A percentile compares a stretch with the other conserved stretches of the same genome.
Conservation (phyloP, 352 stramenopile species). For the Pythium aristosporum region DNA sequence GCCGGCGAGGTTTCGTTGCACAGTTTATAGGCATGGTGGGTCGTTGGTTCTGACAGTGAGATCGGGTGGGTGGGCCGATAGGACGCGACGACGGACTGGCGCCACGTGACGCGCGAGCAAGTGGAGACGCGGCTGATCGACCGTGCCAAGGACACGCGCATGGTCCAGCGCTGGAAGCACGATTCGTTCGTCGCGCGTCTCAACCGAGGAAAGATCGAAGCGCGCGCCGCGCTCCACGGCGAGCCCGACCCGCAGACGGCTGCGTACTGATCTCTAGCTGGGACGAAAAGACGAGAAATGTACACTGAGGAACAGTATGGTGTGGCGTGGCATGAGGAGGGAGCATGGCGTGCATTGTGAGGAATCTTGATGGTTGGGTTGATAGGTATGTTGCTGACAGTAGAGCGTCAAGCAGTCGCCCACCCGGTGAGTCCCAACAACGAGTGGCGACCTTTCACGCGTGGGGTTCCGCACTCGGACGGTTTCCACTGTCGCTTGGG, state of each 20-base stretch:
- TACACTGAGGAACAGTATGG: not conserved
- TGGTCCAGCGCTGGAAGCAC: conserved; percentile 64
- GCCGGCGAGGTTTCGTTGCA: too few relatives aligned
- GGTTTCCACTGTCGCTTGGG: conserved; percentile 9
- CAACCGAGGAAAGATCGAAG: conserved; percentile 76
- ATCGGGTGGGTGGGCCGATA: conserved; percentile 11
- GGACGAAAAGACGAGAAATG: not conserved
- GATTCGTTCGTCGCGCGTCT: conserved; percentile 81
- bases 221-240: conserved; percentile 30
- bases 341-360: not conserved
- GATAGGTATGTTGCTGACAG: not conserved
- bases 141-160: conserved; percentile 43
- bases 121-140: conserved; percentile 53
- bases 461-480: conserved; percentile 7
- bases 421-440: conserved; percentile 4
- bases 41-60: not conserved
- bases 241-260: conserved; percentile 10
- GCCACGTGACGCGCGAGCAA: conserved; percentile 48
- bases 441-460: conserved; percentile 25
- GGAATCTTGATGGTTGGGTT: not conserved
- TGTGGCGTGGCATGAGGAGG: not conserved
- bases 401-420: not conserved
- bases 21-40: not conserved
- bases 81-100: conserved; percentile 67
- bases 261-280: conserved; percentile 7